These are phyloP conservation scores for Musa acuminata DNA, from an alignment of 176 grass and related monocot species.

Conservation along the genomic window DNA sequence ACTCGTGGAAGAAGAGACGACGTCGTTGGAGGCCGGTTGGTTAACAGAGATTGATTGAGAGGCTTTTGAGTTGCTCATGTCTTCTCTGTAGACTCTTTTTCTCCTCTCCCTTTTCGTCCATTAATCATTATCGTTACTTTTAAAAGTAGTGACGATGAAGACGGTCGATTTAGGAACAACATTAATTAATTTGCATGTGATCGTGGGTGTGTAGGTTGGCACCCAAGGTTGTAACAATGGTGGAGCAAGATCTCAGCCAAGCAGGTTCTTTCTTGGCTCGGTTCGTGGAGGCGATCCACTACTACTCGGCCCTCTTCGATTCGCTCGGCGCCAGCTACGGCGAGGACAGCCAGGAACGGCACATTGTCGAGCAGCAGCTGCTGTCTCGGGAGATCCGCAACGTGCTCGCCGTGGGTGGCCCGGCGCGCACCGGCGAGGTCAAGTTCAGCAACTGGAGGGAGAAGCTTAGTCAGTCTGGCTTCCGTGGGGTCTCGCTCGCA, in stretches of 20 bases:
- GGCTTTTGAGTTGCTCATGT: too few species aligned
- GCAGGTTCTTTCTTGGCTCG: slow-evolving; percentile 72
- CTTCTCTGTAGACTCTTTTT: too few species aligned
- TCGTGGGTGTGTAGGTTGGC: slow-evolving; percentile 40
- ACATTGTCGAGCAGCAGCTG: slow-evolving; percentile 90
- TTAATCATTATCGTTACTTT: neutral
- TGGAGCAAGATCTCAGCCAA: slow-evolving; percentile 94
- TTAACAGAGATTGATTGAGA: too few species aligned
- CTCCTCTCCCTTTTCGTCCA: neutral
- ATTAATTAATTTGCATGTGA: neutral
- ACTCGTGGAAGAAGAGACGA: too few species aligned
- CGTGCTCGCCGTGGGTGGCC: slow-evolving; percentile 78
- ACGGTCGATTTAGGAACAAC: slow-evolving; percentile 1
- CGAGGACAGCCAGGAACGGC: slow-evolving; percentile 79
- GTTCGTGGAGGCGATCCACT: slow-evolving; percentile 96
- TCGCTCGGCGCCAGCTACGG: slow-evolving; percentile 86
- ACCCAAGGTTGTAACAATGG: slow-evolving; percentile 97
- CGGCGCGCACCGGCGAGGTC: slow-evolving; percentile 59
- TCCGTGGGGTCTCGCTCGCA: slow-evolving; percentile 54
- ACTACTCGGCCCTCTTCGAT: slow-evolving; percentile 95
- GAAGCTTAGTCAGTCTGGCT: slow-evolving; percentile 72
- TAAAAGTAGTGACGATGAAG: neutral
- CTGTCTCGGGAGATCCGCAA: slow-evolving; percentile 87
- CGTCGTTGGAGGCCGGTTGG: too few species aligned
- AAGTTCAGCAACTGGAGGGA: slow-evolving; percentile 83